Base-by-base conservation (phyloP, 768 basidiomycete genomes). In the Fibroporia radiculosa region DNA sequence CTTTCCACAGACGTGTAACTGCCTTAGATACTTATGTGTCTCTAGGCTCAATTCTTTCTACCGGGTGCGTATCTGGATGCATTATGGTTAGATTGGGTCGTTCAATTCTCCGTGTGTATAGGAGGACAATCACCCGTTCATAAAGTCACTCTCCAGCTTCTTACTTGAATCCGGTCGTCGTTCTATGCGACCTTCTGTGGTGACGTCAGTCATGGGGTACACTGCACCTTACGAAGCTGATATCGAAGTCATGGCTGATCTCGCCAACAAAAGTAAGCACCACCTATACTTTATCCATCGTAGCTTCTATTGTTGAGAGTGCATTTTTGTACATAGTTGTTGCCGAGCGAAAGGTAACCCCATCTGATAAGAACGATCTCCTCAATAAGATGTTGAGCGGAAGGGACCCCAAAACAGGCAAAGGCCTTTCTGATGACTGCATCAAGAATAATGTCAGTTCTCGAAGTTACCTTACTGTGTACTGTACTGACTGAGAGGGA, bases 21-120 rank as follows among this genome's bases (percentile, higher is more conserved):
- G 19, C 14, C 34, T 39, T 38, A 41, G 22, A 13, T 39, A 29
- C 41, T 24, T 13, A 34, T 35, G 11, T 13, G 4, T 34, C 8
- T 25, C 11, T 19, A 69, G 72, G 6, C 49, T 74, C 33, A 75
- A 75, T 53, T 72, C 71, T 1, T 73, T 71, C 56, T 72, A 74
- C 47, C 58, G 54, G 42, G 68, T 66, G 34, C 13, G 58, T 44
- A 4, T 24, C 25, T 12, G n/a, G n/a, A n/a, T n/a, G n/a, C n/a
- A n/a, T n/a, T n/a, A n/a, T n/a, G n/a, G n/a, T n/a, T 48, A 57
- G 55, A 27, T 66, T 66, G 5, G 6, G 16, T 16, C 14, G 6
- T 40, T 10, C 23, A 27, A 18, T 7, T 27, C 6, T 6, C 12
- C 3, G 3, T 27, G 23, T 19, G 3, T 10, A 13, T 35, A 69